Evolutionary conservation across 2,329 filamentous ascomycete species (phyloP), one percentile per base, ranked within the genome.

Genomic region (Incumbomyces delicatus): DNA sequence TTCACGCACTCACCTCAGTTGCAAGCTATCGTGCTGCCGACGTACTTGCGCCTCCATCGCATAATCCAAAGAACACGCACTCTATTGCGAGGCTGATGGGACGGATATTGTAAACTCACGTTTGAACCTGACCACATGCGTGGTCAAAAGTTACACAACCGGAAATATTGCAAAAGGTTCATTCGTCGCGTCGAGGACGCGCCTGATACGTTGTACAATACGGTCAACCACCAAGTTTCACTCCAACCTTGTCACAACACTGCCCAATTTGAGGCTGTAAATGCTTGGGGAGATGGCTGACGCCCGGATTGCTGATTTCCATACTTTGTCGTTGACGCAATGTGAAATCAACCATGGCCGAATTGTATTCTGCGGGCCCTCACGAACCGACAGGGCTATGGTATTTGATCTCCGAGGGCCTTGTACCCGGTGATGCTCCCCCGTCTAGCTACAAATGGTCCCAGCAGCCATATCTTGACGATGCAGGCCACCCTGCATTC

Each of bases 291-390:
- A 29, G 14, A 42, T 42, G 40, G 27, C 27, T 20, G 11, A 14
- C 29, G 22, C 35, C 14, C 31, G 12, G 22, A 14, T 16, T 44
- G 14, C 29, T 44, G n/a, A 13, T 22, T 8, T 27, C 10, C 31
- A 22, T n/a, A 2, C n/a, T 16, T 11, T 35, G 6, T 36, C 18
- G 11, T 36, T n/a, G 16, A 11, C n/a, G 10, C 18, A 29, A 16
- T 7, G 30, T 12, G 42, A 45, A 11, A 46, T 46, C 35, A 46
- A 38, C 58, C 60, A 98, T 98, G 94, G 90, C 90, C 57, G 81
- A 85, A 62, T 80, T 95, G 68, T 85, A 80, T 66, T 95, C 90
- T 54, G 77, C 95, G 60, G 92, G 92, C 65, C 75, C 95, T 61
- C 90, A 96, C 71, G 81, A 85, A 69, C 89, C 94, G 50, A 79